Conservation (phyloP, 1,284 basidiomycete genomes). For the Phellinidium pouzarii region DNA sequence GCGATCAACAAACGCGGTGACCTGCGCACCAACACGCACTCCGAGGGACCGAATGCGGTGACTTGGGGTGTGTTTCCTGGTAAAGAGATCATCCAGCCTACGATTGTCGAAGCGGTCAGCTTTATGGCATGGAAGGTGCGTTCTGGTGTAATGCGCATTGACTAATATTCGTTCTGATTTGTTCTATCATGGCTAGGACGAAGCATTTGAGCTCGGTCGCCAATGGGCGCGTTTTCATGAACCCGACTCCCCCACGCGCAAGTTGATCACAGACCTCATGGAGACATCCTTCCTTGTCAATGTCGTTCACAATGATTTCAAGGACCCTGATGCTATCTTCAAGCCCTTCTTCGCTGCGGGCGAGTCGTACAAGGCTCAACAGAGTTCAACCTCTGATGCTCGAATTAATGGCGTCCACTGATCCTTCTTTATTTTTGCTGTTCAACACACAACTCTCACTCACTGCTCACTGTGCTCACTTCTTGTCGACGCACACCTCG, state of each 20-base stretch:
- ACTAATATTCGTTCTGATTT: constrained; percentile 1
- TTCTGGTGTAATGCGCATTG: constrained; percentile 4
- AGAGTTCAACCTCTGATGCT: constrained; percentile 28
- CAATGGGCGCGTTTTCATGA: constrained; percentile 95
- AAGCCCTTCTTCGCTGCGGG: constrained; percentile 77
- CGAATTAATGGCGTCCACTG: constrained; percentile 29
- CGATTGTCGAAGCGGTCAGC: constrained; percentile 94
- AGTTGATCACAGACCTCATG: constrained; percentile 76
- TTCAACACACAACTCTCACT: background rate
- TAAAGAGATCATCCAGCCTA: constrained; percentile 96
- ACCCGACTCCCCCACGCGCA: constrained; percentile 64
- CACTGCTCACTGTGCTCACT: background rate
- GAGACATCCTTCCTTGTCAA: constrained; percentile 88
- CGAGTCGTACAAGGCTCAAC: constrained; percentile 40
- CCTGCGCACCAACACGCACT: constrained; percentile 86
- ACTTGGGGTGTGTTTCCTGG: constrained; percentile 99
- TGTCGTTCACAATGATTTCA: constrained; percentile 96
- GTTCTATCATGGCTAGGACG: constrained; percentile 54
- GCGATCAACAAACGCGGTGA: constrained; percentile 92
- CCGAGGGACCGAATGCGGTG: constrained; percentile 94
- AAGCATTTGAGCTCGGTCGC: constrained; percentile 90
- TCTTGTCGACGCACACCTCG: background rate
- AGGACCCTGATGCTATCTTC: constrained; percentile 80
- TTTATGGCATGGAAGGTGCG: constrained; percentile 96
- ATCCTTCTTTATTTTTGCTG: background rate